Base-by-base conservation (phyloP, 176 grass and related monocot species). In the Eragrostis nindensis region DNA sequence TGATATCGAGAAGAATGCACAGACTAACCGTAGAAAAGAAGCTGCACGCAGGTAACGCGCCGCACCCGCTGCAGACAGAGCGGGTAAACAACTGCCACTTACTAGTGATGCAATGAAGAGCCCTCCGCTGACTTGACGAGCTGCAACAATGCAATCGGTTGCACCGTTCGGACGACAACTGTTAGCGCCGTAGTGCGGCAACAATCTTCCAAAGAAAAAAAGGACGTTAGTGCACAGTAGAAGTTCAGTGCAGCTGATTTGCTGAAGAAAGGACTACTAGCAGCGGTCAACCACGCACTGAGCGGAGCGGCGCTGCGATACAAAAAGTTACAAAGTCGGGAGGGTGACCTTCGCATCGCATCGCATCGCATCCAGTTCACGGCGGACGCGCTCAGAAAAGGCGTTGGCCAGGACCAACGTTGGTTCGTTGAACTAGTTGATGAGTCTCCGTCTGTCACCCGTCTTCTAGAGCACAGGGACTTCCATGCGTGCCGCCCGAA, bases 401-500 rank as follows among this genome's bases (percentile, higher is more conserved):
- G n/a, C 72, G 71, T 57, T 8, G 25, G 11, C 24, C 25, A 50
- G 42, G 25, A 26, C 26, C 60, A 16, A 26, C 14, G 32, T 36
- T 36, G 11, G 60, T 11, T 70, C 40, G 70, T 12, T 49, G 46
- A 30, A 68, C 65, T 11, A 15, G 43, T 11, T 6, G 4, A 1
- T 38, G 25, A 5, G n/a, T 11, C n/a, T n/a, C 11, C 0, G 10
- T 3, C 2, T 12, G 48, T 57, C 72, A 42, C 36, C 36, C 36
- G 6, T 26, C 54, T 56, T 75, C 48, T 75, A 75, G 53, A 57
- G 21, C 21, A 49, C 27, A 53, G 3, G 12, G 57, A 64, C 47
- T 80, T 22, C 62, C 69, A 73, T 68, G 68, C 86, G 60, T 88
- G 68, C 48, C n/a, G 5, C 66, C 68, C 41, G 17, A 83, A 79